Evolutionary conservation across 352 stramenopile genomes (phyloP).

Genomic region (Peronospora farinosa): DNA sequence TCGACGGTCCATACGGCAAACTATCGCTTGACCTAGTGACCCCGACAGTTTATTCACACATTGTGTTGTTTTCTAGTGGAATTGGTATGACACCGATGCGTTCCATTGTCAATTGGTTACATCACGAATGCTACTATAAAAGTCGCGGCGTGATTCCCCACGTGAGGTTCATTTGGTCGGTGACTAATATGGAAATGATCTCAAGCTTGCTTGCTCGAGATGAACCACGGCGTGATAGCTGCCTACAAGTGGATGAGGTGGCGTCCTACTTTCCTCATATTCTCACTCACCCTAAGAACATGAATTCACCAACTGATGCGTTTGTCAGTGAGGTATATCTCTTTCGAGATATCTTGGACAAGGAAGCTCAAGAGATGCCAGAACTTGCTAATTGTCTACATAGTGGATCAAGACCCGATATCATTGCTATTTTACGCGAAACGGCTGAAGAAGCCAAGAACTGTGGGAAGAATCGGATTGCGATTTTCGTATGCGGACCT

Average conservation of each 20-base stretch:
- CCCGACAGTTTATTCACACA: conserved; percentile 39
- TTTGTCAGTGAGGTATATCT: conserved; percentile 34
- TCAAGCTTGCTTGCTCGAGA: conserved; percentile 27
- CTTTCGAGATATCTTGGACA: conserved; percentile 24
- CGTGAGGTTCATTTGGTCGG: conserved; percentile 49
- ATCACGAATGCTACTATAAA: conserved; percentile 26
- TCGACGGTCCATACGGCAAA: conserved; percentile 50
- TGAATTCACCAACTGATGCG: conserved; percentile 19
- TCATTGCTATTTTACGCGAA: conserved; percentile 24
- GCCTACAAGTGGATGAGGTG: conserved; percentile 30
- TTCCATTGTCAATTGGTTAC: conserved; percentile 39
- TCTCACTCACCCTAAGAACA: conserved; percentile 22
- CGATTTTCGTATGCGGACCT: conserved; percentile 42
- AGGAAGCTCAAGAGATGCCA: conserved; percentile 30
- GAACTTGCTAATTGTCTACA: conserved; percentile 28
- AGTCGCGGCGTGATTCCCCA: conserved; percentile 31
- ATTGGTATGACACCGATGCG: conserved; percentile 54
- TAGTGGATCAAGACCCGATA: conserved; percentile 28
- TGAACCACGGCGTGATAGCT: conserved; percentile 27
- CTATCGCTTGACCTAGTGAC: conserved; percentile 38
- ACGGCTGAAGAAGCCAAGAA: conserved; percentile 34
- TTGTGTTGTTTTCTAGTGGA: conserved; percentile 41
- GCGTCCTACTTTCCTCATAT: conserved; percentile 33
- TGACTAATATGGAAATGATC: conserved; percentile 41
- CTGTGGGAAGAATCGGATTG: conserved; percentile 28